Evolutionary conservation across 129 eudicot species (phyloP), one percentile per base, ranked within the genome.

Genomic region (Gnaphalium uliginosum): DNA sequence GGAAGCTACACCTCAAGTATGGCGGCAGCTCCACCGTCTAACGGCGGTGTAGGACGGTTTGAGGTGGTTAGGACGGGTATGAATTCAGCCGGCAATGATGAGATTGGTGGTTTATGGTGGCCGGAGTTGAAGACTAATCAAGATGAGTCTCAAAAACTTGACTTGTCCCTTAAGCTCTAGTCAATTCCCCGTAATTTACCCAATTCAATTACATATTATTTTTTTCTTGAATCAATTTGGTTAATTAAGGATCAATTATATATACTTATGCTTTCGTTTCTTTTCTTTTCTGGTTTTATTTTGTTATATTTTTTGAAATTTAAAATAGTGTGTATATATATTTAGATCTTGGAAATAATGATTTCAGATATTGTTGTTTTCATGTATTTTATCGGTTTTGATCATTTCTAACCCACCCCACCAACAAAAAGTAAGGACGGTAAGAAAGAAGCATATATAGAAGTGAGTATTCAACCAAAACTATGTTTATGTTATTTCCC

Each of bases 161-260:
- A 87, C 68, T 74, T 87, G 58, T 87, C 91, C 61, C 84, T 87
- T 30, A 87, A 84, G 86, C 88, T 87, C 75, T 87, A 68, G 84
- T 26, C 19, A 77, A 2, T 68, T 68, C 7, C 37, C 17, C 72
- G 35, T 48, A 25, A 27, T 70, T 70, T 39, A 9, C 46, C 46
- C 46, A 25, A 62, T 65, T 72, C 61, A 70, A 70, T 61, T 78
- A 67, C 53, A 66, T 67, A 73, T 54, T 10, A 35, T 61, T 26
- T 64, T 71, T 63, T 59, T 27, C 26, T 76, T 23, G 30, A 23
- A 72, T 73, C 53, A 33, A 57, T 79, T 48, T 69, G 73, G 79
- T 78, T 78, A 59, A 75, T 46, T 46, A 46, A 46, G 53, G 78
- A 71, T 56, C 26, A 65, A 70, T 57, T 50, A 61, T 75, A 46